Base-by-base conservation (phyloP, 2,329 filamentous ascomycete genomes). In the Phialophora expanda region DNA sequence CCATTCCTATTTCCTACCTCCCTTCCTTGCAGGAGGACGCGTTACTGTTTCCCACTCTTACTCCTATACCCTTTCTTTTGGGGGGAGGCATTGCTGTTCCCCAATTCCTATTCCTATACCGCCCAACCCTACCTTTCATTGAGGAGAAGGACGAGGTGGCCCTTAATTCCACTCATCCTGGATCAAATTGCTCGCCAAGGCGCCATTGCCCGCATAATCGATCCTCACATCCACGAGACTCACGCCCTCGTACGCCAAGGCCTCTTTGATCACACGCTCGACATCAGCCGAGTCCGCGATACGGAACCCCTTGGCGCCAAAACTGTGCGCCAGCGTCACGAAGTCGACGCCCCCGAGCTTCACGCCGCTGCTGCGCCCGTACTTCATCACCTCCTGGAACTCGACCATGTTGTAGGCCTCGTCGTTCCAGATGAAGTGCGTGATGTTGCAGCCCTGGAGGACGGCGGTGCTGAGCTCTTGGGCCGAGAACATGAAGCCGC, bases 401-500 rank as follows among this genome's bases (percentile, higher is more conserved):
- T 83, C 78, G 4, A 83, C 80, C 81, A 83, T 83, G 70, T 83
- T 83, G 73, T 80, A 83, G 32, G 77, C 77, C 53, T 78, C 78
- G 67, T 83, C 81, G 70, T 83, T 83, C 80, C 81, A 83, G 68
- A 83, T 76, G 66, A 83, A 83, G 69, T 83, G 81, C 20, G 81
- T 82, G 69, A 83, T 82, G 64, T 83, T 77, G 72, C 81, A 83
- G 7, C 76, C 75, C 56, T 83, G 80, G 68, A 78, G 76, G 17
- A 83, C 80, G 4, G 81, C 81, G 0, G 81, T 83, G 0, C 74
- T 76, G 3, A 83, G 73, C 66, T 83, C 81, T 66, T 82, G 79
- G 0, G 76, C 76, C 22, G 78, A 80, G 75, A 82, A 83, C 76
- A 83, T 81, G 74, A 83, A 83, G 22, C 81, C 81, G 20, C 81